Conservation (phyloP, 192 early-diverging fungal species). For the Coemansia sp. region DNA sequence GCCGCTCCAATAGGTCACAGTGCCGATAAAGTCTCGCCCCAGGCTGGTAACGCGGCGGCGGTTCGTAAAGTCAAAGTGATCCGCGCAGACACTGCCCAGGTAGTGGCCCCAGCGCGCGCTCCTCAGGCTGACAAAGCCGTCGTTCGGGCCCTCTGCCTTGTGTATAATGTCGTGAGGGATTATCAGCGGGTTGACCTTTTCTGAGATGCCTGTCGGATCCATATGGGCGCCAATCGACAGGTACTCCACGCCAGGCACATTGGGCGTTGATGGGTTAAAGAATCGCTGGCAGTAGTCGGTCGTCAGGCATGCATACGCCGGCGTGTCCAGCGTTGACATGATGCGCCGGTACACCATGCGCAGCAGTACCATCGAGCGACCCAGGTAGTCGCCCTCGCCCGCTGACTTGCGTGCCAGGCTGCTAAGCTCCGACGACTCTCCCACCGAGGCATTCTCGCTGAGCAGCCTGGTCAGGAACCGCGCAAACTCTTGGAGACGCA, state of each 20-base stretch:
- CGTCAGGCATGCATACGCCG: constrained; percentile 88
- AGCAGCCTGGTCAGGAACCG: constrained; percentile 36
- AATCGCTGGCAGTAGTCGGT: constrained; percentile 75
- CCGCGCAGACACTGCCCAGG: constrained; percentile 68
- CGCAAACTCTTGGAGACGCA: constrained; percentile 33
- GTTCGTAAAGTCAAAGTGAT: constrained; percentile 86
- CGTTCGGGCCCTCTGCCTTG: constrained; percentile 79
- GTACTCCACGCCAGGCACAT: constrained; percentile 71
- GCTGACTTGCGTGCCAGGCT: constrained; percentile 20
- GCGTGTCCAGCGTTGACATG: constrained; percentile 72
- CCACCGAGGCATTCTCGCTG: constrained; percentile 31
- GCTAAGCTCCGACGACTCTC: constrained; percentile 24
- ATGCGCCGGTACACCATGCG: constrained; percentile 52
- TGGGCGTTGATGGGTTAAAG: constrained; percentile 84
- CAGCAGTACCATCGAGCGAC: constrained; percentile 24
- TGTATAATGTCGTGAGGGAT: constrained; percentile 76
- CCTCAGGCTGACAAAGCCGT: constrained; percentile 79
- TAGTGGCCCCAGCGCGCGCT: constrained; percentile 89
- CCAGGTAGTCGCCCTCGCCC: constrained; percentile 16
- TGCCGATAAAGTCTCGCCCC: constrained; percentile 36
- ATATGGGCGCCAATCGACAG: constrained; percentile 73
- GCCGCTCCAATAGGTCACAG: constrained; percentile 30
- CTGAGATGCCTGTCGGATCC: constrained; percentile 56
- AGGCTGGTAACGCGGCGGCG: constrained; percentile 34
- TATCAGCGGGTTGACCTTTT: constrained; percentile 63